phyloP scores from a whole-genome alignment of 108 stramenopile genomes.

The Cyclotella baltica region DNA sequence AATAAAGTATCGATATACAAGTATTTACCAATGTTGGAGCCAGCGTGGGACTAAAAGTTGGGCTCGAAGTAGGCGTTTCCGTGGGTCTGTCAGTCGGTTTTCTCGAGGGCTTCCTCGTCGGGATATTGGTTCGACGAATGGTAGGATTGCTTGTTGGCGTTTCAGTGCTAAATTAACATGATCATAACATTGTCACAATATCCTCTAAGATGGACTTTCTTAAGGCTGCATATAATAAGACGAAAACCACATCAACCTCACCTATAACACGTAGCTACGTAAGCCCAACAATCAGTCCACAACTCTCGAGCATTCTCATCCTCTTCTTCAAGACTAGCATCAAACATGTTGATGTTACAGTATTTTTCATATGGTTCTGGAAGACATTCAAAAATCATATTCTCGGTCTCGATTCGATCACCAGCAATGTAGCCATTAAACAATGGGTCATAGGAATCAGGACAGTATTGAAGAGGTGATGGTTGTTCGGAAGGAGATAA shows the following conservation, averaged over 20 bases:
- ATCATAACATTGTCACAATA: background rate
- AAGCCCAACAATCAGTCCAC: conserved; percentile 1
- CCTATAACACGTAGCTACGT: conserved; percentile 7
- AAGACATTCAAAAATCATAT: conserved; percentile 4
- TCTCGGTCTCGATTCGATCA: conserved; percentile 3
- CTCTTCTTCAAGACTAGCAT: conserved; percentile 4
- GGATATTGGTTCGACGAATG: background rate
- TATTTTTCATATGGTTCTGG: conserved; percentile 12
- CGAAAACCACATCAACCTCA: background rate
- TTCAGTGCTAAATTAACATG: background rate
- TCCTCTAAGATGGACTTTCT: background rate
- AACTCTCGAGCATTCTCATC: conserved; percentile 3
- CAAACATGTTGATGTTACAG: conserved; percentile 2
- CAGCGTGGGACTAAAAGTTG: too few species aligned
- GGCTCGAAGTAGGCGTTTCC: too few species aligned
- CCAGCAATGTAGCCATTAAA: conserved; percentile 3
- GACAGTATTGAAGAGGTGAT: background rate
- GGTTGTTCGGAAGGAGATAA: background rate
- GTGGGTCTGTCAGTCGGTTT: background rate
- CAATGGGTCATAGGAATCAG: background rate
- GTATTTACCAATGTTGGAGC: too few species aligned
- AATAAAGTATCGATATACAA: background rate
- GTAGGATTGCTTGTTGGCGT: background rate
- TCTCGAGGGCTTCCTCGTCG: background rate
- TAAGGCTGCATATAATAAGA: background rate